Conservation (phyloP, 1,284 basidiomycete species). For the Puccinia coronata region DNA sequence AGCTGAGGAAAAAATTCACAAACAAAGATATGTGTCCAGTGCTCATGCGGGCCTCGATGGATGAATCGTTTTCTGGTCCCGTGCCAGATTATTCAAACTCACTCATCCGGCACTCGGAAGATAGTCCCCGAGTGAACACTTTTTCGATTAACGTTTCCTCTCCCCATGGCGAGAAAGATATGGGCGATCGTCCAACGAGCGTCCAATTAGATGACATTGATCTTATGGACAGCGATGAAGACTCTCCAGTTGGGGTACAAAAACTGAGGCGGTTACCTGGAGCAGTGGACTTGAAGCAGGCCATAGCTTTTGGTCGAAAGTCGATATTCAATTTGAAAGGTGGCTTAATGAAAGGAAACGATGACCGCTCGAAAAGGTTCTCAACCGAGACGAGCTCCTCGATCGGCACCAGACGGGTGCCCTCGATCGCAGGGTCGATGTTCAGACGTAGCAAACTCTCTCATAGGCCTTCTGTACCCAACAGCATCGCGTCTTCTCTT, state of each 20-base stretch:
- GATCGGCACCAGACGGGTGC: slow-evolving; percentile 48
- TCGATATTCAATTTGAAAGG: slow-evolving; percentile 42
- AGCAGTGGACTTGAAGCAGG: slow-evolving; percentile 54
- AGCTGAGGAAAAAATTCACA: slow-evolving; percentile 28
- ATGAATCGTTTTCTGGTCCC: slow-evolving; percentile 14
- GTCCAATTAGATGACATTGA: slow-evolving; percentile 58
- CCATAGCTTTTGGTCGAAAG: slow-evolving; percentile 55
- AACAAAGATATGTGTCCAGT: slow-evolving; percentile 40
- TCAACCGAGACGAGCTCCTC: slow-evolving; percentile 50
- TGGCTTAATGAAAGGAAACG: slow-evolving; percentile 16
- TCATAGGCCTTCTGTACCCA: slow-evolving; percentile 9
- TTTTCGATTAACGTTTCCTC: slow-evolving; percentile 17
- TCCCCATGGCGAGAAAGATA: neutral
- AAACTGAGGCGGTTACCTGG: slow-evolving; percentile 55
- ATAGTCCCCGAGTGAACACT: slow-evolving; percentile 4
- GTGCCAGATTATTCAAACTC: slow-evolving; percentile 24
- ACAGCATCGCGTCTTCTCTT: slow-evolving; percentile 21
- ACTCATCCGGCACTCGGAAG: slow-evolving; percentile 15
- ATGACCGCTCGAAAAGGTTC: slow-evolving; percentile 9
- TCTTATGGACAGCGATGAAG: slow-evolving; percentile 55
- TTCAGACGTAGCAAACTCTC: slow-evolving; percentile 38
- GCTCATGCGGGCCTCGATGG: slow-evolving; percentile 38
- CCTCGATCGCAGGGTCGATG: slow-evolving; percentile 48
- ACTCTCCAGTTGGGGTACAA: slow-evolving; percentile 51
- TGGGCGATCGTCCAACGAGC: slow-evolving; percentile 13